Evolutionary conservation across 2,329 filamentous ascomycete genomes (phyloP).

Genomic region (Cordyceps cicadae): DNA sequence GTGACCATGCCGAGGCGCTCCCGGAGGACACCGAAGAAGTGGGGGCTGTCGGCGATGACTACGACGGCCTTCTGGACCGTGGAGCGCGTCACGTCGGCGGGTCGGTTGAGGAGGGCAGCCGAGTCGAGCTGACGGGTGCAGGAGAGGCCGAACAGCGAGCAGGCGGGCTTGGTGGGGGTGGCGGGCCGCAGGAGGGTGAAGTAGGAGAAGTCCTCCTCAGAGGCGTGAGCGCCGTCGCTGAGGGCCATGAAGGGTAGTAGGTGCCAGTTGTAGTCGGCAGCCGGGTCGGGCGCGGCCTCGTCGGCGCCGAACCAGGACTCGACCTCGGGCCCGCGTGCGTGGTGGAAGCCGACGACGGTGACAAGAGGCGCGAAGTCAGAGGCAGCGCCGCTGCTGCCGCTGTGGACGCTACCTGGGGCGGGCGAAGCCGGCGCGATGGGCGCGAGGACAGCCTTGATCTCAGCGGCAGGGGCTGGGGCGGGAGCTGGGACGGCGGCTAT

Average conservation of each 20-base stretch:
- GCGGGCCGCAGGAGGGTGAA: constrained; percentile 75
- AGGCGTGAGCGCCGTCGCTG: constrained; percentile 87
- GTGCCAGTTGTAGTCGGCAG: constrained; percentile 78
- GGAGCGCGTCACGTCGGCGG: constrained; percentile 86
- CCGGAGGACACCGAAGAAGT: constrained; percentile 81
- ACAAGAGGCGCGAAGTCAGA: constrained; percentile 56
- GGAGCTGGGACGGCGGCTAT: neutral
- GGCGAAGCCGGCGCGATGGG: constrained; percentile 25
- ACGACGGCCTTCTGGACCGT: constrained; percentile 98
- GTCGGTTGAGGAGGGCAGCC: constrained; percentile 64
- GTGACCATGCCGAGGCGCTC: constrained; percentile 87
- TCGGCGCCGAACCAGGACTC: constrained; percentile 79
- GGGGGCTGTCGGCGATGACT: constrained; percentile 83
- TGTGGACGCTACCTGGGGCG: constrained; percentile 23
- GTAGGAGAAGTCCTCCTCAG: constrained; percentile 95
- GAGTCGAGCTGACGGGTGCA: constrained; percentile 89
- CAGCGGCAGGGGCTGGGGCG: neutral
- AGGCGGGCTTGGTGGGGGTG: constrained; percentile 47
- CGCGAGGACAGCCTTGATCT: constrained; percentile 22
- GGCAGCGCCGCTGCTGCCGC: constrained; percentile 15
- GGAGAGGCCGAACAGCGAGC: constrained; percentile 89
- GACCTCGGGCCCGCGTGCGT: constrained; percentile 83
- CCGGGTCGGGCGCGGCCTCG: constrained; percentile 53
- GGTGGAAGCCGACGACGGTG: constrained; percentile 75
- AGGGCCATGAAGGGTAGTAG: constrained; percentile 94